Evolutionary conservation across 164 flowering plant species (phyloP).

Genomic region (Berberis thunbergii): DNA sequence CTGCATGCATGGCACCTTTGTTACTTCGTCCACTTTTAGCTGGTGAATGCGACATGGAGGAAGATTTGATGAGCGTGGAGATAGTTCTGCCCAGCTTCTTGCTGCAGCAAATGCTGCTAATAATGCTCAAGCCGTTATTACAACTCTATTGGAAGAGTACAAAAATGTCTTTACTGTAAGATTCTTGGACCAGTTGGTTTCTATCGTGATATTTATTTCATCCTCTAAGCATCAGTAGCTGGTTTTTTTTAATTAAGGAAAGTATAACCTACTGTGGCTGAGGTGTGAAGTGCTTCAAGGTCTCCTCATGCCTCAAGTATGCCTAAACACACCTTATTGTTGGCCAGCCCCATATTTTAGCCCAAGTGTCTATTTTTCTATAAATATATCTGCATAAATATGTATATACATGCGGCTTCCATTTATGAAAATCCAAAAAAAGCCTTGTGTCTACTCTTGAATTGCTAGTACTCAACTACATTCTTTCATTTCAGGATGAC

Average conservation of each 20-base stretch:
- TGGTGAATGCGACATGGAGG: slow-evolving; percentile 96
- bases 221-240: too few species aligned
- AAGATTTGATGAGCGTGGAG: slow-evolving; percentile 76
- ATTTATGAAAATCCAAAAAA: too few species aligned
- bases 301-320: too few species aligned
- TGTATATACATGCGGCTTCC: too few species aligned
- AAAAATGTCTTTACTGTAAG: slow-evolving; percentile 87
- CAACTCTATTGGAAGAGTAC: slow-evolving; percentile 89
- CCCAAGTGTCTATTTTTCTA: too few species aligned
- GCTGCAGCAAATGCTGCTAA: slow-evolving; percentile 99
- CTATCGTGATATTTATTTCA: not conserved
- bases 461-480: not conserved
- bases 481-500: slow-evolving; percentile 59
- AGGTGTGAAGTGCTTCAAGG: too few species aligned
- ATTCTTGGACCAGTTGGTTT: not conserved
- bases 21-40: slow-evolving; percentile 90
- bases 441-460: too few species aligned
- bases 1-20: slow-evolving; percentile 99
- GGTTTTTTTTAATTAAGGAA: too few species aligned
- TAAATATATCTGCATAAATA: too few species aligned
- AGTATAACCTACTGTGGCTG: too few species aligned
- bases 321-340: too few species aligned
- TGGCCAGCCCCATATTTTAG: too few species aligned
- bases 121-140: slow-evolving; percentile 86
- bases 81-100: slow-evolving; percentile 88